Evolutionary conservation across 2,329 filamentous ascomycete species (phyloP).

Genomic region (Gaeumannomyces sp.): DNA sequence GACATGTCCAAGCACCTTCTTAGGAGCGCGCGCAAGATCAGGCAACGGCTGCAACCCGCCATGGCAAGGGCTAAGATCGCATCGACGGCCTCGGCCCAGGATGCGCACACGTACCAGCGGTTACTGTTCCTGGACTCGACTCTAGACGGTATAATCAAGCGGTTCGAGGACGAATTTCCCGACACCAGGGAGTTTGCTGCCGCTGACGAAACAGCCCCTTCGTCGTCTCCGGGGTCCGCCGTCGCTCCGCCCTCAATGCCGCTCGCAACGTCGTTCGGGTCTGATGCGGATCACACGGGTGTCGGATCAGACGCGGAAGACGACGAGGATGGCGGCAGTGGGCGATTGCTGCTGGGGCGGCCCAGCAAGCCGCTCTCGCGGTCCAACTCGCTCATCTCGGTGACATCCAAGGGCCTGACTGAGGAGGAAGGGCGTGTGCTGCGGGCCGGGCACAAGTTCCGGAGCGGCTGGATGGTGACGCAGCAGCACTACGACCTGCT

Average conservation of each 20-base stretch:
- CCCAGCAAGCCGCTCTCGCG: slow-evolving; percentile 32
- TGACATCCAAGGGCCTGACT: slow-evolving; percentile 44
- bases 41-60: slow-evolving; percentile 74
- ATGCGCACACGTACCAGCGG: slow-evolving; percentile 64
- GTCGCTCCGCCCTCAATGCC: slow-evolving; percentile 10
- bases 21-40: slow-evolving; percentile 82
- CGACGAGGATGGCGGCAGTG: slow-evolving; percentile 29
- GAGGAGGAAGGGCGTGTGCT: slow-evolving; percentile 53
- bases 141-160: slow-evolving; percentile 82
- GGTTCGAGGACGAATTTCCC: slow-evolving; percentile 94
- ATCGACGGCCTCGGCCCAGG: slow-evolving; percentile 48
- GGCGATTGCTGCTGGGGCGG: slow-evolving; percentile 23
- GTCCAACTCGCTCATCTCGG: slow-evolving; percentile 45
- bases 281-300: slow-evolving; percentile 14
- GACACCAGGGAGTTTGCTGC: slow-evolving; percentile 58
- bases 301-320: slow-evolving; percentile 42
- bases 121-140: slow-evolving; percentile 85
- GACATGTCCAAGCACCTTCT: slow-evolving; percentile 91
- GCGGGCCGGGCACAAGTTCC: slow-evolving; percentile 51
- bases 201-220: slow-evolving; percentile 13
- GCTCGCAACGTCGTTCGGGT: slow-evolving; percentile 16
- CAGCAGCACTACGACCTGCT: slow-evolving; percentile 46
- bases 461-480: slow-evolving; percentile 41
- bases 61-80: slow-evolving; percentile 66
- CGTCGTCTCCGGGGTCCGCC: neutral